Evolutionary conservation across 768 basidiomycete genomes (phyloP), one percentile per base, ranked within the genome.

Genomic region (Lactarius hatsudake): DNA sequence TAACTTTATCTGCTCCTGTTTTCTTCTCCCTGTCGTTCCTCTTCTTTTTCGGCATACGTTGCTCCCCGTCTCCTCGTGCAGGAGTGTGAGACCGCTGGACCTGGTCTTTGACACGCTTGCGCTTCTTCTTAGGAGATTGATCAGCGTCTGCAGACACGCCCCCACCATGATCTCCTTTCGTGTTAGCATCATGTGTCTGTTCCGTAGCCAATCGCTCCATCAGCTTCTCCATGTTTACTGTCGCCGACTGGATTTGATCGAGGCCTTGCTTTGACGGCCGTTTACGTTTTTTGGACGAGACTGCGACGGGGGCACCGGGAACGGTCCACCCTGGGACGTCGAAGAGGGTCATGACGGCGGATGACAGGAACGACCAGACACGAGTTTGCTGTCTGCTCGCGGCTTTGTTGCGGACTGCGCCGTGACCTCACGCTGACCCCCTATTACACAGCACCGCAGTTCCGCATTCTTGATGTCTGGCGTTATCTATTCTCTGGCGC

Each of bases 241-340:
- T 80, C 18, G 81, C 80, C 17, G 75, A 71, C 61, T 72, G 75
- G 36, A 79, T 71, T 12, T 78, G 73, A 66, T 60, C 77, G 12
- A 79, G 77, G 60, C 76, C 77, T 51, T 76, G 73, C 48, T 83
- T 80, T 28, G 74, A 73, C 2, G 79, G 75, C 42, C 83, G 81
- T 73, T 87, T 85, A 54, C 86, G 84, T 69, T 86, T 90, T 73
- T 65, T 58, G 32, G 65, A 30, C 3, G 61, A 17, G 28, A 28
- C 61, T 10, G 77, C 65, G 55, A 84, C 74, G 7, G 83, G 82
- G 0, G 68, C 60, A 9, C 73, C 75, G 26, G 79, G 74, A 17
- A 90, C 76, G 36, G 84, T 81, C 89, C 89, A 91, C 20, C 89
- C 89, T 4, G 88, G 85, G 23, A 90, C 85, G 53, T 87, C 79